A percentile compares a stretch with the other conserved stretches of the same genome.
phyloP scores from a whole-genome alignment of 2,329 filamentous ascomycete species.

The Phialophora macrospora region DNA sequence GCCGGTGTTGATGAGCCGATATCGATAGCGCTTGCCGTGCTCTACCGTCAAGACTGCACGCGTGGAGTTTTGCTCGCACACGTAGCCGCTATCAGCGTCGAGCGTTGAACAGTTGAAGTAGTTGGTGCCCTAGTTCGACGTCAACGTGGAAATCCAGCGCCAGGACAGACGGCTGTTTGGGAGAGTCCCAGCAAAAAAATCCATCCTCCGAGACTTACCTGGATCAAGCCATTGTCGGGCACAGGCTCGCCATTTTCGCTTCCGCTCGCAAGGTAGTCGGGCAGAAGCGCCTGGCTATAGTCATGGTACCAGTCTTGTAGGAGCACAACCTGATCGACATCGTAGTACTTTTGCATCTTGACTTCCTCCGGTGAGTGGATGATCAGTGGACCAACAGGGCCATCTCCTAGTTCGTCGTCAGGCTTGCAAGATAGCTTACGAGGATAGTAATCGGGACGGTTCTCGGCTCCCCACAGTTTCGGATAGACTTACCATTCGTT shows the following conservation, averaged over 20 bases:
- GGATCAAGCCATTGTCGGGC: conserved; percentile 68
- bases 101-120: conserved; percentile 50
- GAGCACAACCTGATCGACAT: conserved; percentile 67
- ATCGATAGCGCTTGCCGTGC: conserved; percentile 71
- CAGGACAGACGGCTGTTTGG: not conserved
- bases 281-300: conserved; percentile 18
- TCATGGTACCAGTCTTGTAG: conserved; percentile 73
- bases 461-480: not conserved
- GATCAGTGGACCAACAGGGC: conserved; percentile 68
- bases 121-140: conserved; percentile 61
- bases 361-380: conserved; percentile 63
- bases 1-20: conserved; percentile 76
- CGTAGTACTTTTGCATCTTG: conserved; percentile 56
- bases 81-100: conserved; percentile 16
- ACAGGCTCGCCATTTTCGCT: conserved; percentile 67
- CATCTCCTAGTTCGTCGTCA: conserved; percentile 52
- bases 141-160: not conserved
- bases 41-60: conserved; percentile 52
- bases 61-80: conserved; percentile 17
- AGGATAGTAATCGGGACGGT: no score
- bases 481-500: conserved; percentile 60
- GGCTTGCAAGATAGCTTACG: not conserved
- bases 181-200: not conserved
- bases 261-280: conserved; percentile 54
- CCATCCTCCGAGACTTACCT: not conserved